phyloP scores from a whole-genome alignment of 805 yeast genomes.

The Teunomyces lycoperdinae region DNA sequence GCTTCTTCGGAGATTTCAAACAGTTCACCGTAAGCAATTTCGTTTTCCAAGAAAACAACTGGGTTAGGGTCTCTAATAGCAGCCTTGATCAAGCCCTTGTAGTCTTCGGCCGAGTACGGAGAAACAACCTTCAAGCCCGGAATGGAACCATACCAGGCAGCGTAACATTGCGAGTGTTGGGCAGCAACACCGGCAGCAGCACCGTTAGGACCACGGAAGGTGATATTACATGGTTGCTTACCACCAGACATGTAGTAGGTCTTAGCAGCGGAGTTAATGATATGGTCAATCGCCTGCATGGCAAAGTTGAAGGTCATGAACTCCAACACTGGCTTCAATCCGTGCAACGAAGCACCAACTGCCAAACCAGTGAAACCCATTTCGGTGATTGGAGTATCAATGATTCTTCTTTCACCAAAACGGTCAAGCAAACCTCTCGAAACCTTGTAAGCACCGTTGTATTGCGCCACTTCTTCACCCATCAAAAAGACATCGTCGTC shows the following conservation, averaged over 20 bases:
- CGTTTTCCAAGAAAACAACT: slow-evolving; percentile 93
- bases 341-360: slow-evolving; percentile 95
- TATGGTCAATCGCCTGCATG: slow-evolving; percentile 99
- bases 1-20: slow-evolving; percentile 90
- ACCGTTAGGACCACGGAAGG: slow-evolving; percentile 99
- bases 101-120: slow-evolving; percentile 94
- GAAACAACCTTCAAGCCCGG: slow-evolving; percentile 97
- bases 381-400: slow-evolving; percentile 98
- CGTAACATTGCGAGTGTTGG: slow-evolving; percentile 97
- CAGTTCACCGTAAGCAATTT: slow-evolving; percentile 87
- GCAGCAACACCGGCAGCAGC: slow-evolving; percentile 99
- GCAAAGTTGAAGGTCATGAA: slow-evolving; percentile 99
- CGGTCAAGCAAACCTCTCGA: slow-evolving; percentile 93
- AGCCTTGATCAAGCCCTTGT: slow-evolving; percentile 92
- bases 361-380: slow-evolving; percentile 97
- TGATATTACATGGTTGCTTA: slow-evolving; percentile 92
- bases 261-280: slow-evolving; percentile 97
- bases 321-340: slow-evolving; percentile 94
- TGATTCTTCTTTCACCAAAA: slow-evolving; percentile 89
- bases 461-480: slow-evolving; percentile 99
- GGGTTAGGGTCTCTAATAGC: slow-evolving; percentile 99
- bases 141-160: slow-evolving; percentile 97
- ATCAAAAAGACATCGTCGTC: slow-evolving; percentile 91
- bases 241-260: slow-evolving; percentile 99
- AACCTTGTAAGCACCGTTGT: slow-evolving; percentile 98